A percentile compares a stretch with the other conserved stretches of the same genome.
Evolutionary conservation across 352 stramenopile genomes (phyloP).

Genomic region (Globisporangium sylvaticum): DNA sequence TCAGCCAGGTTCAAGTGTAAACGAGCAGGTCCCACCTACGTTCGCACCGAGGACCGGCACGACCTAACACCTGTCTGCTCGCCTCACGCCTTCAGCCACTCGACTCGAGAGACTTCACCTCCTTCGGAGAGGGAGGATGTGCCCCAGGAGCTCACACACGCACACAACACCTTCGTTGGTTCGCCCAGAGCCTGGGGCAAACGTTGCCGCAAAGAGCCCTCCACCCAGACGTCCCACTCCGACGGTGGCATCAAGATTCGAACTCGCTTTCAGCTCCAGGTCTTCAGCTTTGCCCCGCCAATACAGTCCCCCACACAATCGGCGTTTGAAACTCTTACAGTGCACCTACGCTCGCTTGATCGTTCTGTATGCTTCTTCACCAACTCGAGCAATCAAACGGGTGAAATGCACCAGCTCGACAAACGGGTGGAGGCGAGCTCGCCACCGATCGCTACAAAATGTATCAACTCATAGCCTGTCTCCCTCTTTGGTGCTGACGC

Average conservation of each 20-base stretch:
- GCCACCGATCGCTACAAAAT: not conserved
- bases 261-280: not conserved
- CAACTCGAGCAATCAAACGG: not conserved
- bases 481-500: not conserved
- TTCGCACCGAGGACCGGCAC: not conserved
- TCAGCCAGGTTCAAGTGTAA: slow-evolving; percentile 5
- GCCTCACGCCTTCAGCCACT: not conserved
- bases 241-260: not conserved
- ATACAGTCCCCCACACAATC: not conserved
- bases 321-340: not conserved
- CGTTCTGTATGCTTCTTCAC: not conserved
- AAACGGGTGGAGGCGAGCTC: not conserved
- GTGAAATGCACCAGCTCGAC: not conserved
- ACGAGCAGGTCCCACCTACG: slow-evolving; percentile 3
- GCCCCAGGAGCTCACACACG: not conserved
- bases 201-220: not conserved
- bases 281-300: not conserved
- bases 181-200: not conserved
- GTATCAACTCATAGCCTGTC: not conserved
- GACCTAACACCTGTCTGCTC: slow-evolving; percentile 2
- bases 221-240: not conserved
- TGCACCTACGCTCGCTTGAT: not conserved
- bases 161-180: not conserved
- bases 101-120: not conserved
- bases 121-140: not conserved